phyloP scores from a whole-genome alignment of 2,329 filamentous ascomycete genomes.

The Fusarium succisae region DNA sequence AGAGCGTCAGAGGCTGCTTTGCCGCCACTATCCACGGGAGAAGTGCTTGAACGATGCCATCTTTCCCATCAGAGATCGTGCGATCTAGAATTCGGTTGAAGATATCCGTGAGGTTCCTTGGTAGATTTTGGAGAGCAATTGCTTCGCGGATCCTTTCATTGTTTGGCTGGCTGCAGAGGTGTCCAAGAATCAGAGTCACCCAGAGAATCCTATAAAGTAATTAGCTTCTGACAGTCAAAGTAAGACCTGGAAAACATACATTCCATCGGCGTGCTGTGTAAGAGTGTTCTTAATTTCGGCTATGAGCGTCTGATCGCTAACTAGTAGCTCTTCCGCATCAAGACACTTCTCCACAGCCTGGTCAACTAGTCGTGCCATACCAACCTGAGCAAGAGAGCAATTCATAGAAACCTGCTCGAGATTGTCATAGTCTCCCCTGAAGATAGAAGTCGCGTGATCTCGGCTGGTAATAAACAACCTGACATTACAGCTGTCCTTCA shows the following conservation, averaged over 20 bases:
- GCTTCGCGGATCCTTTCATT: background rate
- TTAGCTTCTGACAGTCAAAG: rapidly evolving
- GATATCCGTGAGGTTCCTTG: rapidly evolving
- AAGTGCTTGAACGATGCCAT: rapidly evolving
- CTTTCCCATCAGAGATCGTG: rapidly evolving
- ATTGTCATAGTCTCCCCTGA: rapidly evolving
- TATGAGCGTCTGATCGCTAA: rapidly evolving
- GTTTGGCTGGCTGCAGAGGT: background rate
- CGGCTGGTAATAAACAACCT: background rate
- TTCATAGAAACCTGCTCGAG: background rate
- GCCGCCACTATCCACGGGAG: background rate
- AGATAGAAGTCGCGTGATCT: rapidly evolving
- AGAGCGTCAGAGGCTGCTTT: background rate
- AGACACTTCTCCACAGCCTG: background rate
- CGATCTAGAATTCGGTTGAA: rapidly evolving
- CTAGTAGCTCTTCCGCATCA: background rate
- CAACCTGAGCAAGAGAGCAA: rapidly evolving
- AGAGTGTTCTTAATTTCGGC: rapidly evolving
- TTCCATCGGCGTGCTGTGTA: rapidly evolving
- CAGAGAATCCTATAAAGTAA: background rate
- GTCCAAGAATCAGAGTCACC: background rate
- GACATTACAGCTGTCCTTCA: rapidly evolving
- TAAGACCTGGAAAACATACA: rapidly evolving
- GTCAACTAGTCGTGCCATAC: background rate
- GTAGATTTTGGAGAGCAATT: rapidly evolving